Evolutionary conservation across 2,329 filamentous ascomycete species (phyloP).

Genomic region (Epichloe festucae): DNA sequence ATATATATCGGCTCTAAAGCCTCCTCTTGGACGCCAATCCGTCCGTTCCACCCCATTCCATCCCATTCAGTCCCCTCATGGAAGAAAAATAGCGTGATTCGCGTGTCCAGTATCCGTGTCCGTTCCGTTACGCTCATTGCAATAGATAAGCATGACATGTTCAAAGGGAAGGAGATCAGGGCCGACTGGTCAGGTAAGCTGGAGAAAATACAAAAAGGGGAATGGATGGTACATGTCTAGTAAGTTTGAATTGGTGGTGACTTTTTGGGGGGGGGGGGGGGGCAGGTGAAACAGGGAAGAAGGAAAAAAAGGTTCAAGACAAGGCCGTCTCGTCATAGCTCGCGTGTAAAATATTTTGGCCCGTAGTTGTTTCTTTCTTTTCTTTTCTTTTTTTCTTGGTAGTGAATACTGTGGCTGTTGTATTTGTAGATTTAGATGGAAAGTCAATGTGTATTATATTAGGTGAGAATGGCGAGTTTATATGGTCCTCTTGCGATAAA

Average conservation of each 20-base stretch:
- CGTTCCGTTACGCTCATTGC: not conserved
- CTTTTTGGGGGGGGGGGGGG: too few relatives aligned
- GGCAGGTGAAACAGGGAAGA: not conserved
- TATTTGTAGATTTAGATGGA: not conserved
- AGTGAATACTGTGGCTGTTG: not conserved
- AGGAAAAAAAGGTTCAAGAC: not conserved
- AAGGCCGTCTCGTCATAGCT: not conserved
- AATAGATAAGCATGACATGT: not conserved
- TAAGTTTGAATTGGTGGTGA: too few relatives aligned
- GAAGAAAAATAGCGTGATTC: not conserved
- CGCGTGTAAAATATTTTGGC: not conserved
- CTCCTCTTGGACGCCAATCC: not conserved
- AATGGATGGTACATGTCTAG: not conserved
- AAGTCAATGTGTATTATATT: not conserved
- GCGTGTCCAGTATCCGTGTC: not conserved
- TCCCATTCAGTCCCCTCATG: not conserved
- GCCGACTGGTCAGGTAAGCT: not conserved
- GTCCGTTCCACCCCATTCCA: not conserved
- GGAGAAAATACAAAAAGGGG: not conserved
- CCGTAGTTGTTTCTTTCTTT: not conserved
- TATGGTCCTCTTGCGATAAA: conserved; percentile 5
- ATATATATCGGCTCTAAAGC: not conserved
- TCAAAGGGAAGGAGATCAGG: not conserved
- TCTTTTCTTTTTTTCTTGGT: not conserved
- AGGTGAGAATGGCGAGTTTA: not conserved